Base-by-base conservation (phyloP, 2,329 filamentous ascomycete species). In the Cyphellophora attinorum region DNA sequence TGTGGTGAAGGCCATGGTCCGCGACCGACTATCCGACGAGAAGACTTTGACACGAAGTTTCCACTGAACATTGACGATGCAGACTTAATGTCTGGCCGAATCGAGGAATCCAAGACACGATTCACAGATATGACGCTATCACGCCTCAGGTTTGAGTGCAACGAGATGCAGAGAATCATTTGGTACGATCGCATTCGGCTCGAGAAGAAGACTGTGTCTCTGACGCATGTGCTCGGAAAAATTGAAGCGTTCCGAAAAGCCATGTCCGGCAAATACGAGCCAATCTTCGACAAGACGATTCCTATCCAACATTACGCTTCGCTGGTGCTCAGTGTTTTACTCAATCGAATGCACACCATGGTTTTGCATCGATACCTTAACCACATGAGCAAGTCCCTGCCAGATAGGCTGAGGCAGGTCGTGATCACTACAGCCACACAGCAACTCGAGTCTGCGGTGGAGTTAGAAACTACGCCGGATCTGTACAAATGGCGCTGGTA, bases 1-100 rank as follows among this genome's bases (percentile, higher is more conserved):
- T 85, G 81, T 1, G 82, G 76, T 49, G 81, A 86, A 56, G 74
- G 77, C 2, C 81, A 83, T 42, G 82, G 81, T 0, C 81, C 81
- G 6, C 68, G 76, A 15, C 79, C 79, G 1, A 70, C 74, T 34
- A 84, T 86, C 35, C 71, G 79, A n/a, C 65, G 70, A 25, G 80
- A 83, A 14, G 81, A 86, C 48, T 86, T 79, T 53, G 80, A 85
- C 47, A 85, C 81, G 0, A 74, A 72, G 40, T 67, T 85, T 16
- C 82, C 82, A 1, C 59, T 81, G 8, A 85, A 85, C 51, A 71
- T 80, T 40, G 68, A 84, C 41, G 81, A 85, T 44, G 59, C 62
- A 2, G 74, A 80, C 33, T 61, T 85, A 5, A 59, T 61, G 2
- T 48, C 52, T 0, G 59, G 58, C 2, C 61, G 56, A 2, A 59